Percentiles rank a stretch among this genome's conserved stretches.
Conservation (phyloP, 257 asterid species). For the Solanum chiquidenum region DNA sequence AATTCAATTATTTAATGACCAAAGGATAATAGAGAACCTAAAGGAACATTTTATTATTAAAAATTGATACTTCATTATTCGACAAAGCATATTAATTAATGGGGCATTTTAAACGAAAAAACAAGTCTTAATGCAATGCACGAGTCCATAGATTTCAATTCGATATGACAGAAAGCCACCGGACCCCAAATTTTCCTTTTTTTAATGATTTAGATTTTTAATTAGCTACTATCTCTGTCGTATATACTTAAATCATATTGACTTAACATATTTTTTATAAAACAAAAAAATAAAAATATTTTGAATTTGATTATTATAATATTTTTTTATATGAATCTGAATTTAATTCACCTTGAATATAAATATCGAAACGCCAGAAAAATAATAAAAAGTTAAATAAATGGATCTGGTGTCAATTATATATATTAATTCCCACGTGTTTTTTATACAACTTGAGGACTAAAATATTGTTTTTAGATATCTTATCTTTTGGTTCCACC, state of each 20-base stretch:
- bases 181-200: not conserved
- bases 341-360: no score
- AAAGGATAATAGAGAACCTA: not conserved
- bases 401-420: not conserved
- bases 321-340: fast-evolving
- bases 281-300: no score
- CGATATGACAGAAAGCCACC: not conserved
- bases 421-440: constrained; percentile 1
- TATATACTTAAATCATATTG: not conserved
- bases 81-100: not conserved
- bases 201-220: not conserved
- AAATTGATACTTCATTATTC: not conserved
- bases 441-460: not conserved
- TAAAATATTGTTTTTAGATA: not conserved
- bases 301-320: no score
- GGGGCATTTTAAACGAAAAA: not conserved
- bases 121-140: not conserved
- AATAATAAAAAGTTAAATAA: not conserved
- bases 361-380: no score
- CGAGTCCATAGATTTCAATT: not conserved
- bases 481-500: not conserved
- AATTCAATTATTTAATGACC: not conserved
- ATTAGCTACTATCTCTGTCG: not conserved
- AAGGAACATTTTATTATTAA: not conserved
- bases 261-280: no score